Percentiles rank a stretch among this genome's conserved stretches.
phyloP scores from a whole-genome alignment of 805 yeast genomes.

The Ogataea naganishii region DNA sequence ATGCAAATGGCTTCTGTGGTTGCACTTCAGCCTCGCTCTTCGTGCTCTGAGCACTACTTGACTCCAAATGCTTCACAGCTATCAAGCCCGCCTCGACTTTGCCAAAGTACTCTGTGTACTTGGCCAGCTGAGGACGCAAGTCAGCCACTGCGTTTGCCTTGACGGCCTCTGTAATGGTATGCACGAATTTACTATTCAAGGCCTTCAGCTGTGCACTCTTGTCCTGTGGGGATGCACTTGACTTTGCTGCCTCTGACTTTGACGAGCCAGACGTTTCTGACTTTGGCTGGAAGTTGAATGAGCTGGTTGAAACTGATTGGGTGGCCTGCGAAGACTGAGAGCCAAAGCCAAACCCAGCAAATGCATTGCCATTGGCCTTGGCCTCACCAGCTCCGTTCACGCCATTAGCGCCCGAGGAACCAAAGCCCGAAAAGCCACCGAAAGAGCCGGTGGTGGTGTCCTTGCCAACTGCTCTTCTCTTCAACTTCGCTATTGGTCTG shows the following conservation, averaged over 20 bases:
- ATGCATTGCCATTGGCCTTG: no score
- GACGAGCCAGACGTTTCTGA: not conserved
- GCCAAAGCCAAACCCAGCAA: no score
- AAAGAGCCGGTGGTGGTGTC: not conserved
- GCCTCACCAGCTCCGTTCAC: not conserved
- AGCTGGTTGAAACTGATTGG: not conserved
- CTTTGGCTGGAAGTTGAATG: not conserved
- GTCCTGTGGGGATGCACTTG: constrained; percentile 11
- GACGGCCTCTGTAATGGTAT: constrained; percentile 34
- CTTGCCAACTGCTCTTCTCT: constrained; percentile 25
- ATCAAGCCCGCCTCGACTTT: constrained; percentile 23
- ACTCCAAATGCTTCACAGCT: constrained; percentile 15
- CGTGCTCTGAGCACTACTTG: no score
- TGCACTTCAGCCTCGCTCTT: no score
- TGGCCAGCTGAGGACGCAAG: constrained; percentile 44
- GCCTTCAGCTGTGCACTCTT: constrained; percentile 50
- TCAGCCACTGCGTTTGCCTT: constrained; percentile 41
- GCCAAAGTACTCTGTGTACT: constrained; percentile 47
- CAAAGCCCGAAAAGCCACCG: no score
- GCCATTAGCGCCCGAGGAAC: no score
- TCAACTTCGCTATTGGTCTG: constrained; percentile 62
- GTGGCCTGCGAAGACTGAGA: not conserved
- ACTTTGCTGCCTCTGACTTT: not conserved
- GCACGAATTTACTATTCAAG: constrained; percentile 50
- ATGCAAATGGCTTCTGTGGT: no score